Evolutionary conservation across 1,284 basidiomycete species (phyloP), one percentile per base, ranked within the genome.

Genomic region (Agroathelia rolfsii): DNA sequence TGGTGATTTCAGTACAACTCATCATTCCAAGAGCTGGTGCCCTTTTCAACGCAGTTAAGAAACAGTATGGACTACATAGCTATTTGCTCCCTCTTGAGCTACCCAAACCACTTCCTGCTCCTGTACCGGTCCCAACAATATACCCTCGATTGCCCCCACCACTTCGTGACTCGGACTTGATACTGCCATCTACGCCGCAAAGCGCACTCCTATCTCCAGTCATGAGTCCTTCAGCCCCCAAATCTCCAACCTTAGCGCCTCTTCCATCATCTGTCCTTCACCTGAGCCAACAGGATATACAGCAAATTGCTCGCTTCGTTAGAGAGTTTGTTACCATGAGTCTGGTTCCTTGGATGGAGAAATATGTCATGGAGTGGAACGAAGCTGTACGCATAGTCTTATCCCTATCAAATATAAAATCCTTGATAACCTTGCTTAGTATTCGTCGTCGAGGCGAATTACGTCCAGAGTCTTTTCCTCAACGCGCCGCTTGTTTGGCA

Each of bases 271-370:
- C 69, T 42, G 64, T 64, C 3, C 47, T 81, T 23, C 63, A 62
- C 23, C 59, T 95, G 51, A 67, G 66, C 5, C 76, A 86, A 38
- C 66, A 69, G 28, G 93, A 97, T 54, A 83, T 92, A 7, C 73
- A 83, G 39, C 72, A 78, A 39, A 74, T 86, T 15, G 79, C 79
- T 1, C 72, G 76, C 26, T 90, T 97, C 44, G 72, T 90, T 5
- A 73, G 93, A 27, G 94, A 97, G 52, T 82, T 97, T 44, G 72
- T 90, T 2, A 79, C 83, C 3, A 89, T 90, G 73, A 92, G 84
- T 46, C 61, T 98, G 21, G 60, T 97, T 3, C 94, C 94, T 0
- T 96, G 86, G 81, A 92, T 98, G 87, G 94, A 98, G 59, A 84
- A 84, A 44, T 82, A 79, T 48, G 82, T 95, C 1, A 52, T 90